These are phyloP conservation scores for Pigoraptor vietnamica DNA, from an alignment of 78 protist species.

Conservation along the genomic window DNA sequence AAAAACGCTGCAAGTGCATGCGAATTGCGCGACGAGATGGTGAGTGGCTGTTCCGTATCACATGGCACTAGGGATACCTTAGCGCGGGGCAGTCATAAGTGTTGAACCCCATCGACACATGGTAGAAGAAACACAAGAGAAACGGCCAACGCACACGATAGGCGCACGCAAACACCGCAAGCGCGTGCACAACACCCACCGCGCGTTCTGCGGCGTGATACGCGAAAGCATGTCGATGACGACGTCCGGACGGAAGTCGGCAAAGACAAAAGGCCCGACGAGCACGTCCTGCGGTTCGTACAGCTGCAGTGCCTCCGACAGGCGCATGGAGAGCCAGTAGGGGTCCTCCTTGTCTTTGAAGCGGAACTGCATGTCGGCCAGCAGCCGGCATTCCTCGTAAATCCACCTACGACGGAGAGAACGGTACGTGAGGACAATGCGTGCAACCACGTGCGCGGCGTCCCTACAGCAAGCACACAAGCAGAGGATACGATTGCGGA, in stretches of 20 bases:
- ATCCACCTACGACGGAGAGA: background rate
- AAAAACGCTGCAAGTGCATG: background rate
- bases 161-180: background rate
- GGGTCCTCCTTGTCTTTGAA: conserved; percentile 17
- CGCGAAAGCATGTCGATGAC: background rate
- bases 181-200: background rate
- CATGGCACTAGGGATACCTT: too few relatives aligned
- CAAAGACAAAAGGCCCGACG: conserved; percentile 11
- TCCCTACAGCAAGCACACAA: background rate
- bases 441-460: background rate
- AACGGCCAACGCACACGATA: background rate
- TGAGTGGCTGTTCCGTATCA: background rate
- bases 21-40: background rate
- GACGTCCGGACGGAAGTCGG: conserved; percentile 14
- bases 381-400: background rate
- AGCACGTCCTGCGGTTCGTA: conserved; percentile 25
- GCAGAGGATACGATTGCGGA: background rate
- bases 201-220: background rate
- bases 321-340: background rate
- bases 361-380: background rate
- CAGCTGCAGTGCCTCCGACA: conserved; percentile 3
- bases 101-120: too few relatives aligned
- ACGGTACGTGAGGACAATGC: too few relatives aligned
- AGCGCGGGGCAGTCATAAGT: too few relatives aligned
- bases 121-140: too few relatives aligned